Percentiles rank a stretch among this genome's conserved stretches.
phyloP scores from a whole-genome alignment of 768 basidiomycete genomes.

The Austroboletus eburneus region DNA sequence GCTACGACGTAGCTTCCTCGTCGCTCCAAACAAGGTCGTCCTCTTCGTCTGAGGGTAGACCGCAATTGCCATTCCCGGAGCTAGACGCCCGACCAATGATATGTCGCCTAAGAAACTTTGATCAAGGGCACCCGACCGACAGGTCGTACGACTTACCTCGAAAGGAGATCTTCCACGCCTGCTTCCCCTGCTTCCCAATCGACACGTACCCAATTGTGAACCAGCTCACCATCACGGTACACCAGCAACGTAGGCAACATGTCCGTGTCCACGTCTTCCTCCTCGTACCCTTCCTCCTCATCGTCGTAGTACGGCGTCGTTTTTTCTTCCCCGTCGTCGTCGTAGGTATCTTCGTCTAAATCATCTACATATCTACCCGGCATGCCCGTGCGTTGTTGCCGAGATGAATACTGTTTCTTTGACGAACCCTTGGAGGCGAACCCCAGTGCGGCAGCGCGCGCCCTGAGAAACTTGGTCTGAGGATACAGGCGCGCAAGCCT shows the following conservation, averaged over 20 bases:
- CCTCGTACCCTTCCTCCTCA: constrained; percentile 44
- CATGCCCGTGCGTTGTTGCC: constrained; percentile 8
- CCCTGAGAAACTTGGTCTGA: constrained; percentile 77
- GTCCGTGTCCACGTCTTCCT: constrained; percentile 70
- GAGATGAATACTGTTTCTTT: constrained; percentile 7
- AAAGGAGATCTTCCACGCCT: constrained; percentile 66
- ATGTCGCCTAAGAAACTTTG: constrained; percentile 19
- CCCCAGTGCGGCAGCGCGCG: constrained; percentile 70
- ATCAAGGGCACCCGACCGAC: neutral
- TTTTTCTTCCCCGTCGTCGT: constrained; percentile 30
- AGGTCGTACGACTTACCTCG: constrained; percentile 39
- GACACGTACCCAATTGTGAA: constrained; percentile 85
- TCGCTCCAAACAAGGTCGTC: constrained; percentile 53
- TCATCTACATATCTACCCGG: constrained; percentile 30
- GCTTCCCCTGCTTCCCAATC: constrained; percentile 76
- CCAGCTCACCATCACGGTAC: constrained; percentile 75
- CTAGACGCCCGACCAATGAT: constrained; percentile 14
- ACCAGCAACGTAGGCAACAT: constrained; percentile 77
- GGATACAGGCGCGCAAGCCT: constrained; percentile 66
- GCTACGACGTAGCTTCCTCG: constrained; percentile 35
- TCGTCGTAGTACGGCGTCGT: constrained; percentile 36
- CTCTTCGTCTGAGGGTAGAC: constrained; percentile 47
- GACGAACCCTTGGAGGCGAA: constrained; percentile 48
- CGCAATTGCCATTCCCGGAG: constrained; percentile 39
- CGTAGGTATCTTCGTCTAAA: constrained; percentile 45